Evolutionary conservation across 768 basidiomycete species (phyloP).

Genomic region (Leccinum ochraceum): DNA sequence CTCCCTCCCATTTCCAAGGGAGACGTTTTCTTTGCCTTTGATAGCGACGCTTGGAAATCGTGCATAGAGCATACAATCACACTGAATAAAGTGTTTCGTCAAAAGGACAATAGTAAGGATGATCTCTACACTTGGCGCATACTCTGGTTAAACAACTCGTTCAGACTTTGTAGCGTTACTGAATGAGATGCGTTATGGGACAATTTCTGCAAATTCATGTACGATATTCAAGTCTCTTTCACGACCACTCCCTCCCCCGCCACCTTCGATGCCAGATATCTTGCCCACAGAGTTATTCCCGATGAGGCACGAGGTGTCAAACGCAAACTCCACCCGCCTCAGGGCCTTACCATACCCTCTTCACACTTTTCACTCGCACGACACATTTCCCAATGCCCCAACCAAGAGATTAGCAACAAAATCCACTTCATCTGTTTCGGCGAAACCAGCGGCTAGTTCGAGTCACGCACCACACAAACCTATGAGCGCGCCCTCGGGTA

Average conservation of each 20-base stretch:
- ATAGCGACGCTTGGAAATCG: slow-evolving; percentile 45
- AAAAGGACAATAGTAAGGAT: slow-evolving; percentile 64
- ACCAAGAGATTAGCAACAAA: slow-evolving; percentile 4
- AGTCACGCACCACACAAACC: slow-evolving; percentile 35
- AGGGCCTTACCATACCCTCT: slow-evolving; percentile 43
- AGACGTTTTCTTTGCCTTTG: slow-evolving; percentile 62
- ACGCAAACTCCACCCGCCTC: slow-evolving; percentile 59
- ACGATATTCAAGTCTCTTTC: slow-evolving; percentile 49
- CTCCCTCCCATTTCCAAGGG: slow-evolving; percentile 52
- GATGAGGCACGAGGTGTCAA: slow-evolving; percentile 66
- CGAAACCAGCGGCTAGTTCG: neutral
- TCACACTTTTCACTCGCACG: slow-evolving; percentile 49
- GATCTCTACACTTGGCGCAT: neutral
- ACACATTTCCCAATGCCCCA: slow-evolving; percentile 38
- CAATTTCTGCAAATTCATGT: slow-evolving; percentile 47
- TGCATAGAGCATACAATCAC: slow-evolving; percentile 61
- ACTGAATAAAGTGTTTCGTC: slow-evolving; percentile 72
- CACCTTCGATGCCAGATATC: slow-evolving; percentile 32
- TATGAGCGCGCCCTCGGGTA: slow-evolving; percentile 4
- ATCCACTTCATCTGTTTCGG: neutral
- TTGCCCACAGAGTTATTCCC: slow-evolving; percentile 62
- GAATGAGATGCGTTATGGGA: slow-evolving; percentile 74
- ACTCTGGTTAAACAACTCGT: neutral
- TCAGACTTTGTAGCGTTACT: slow-evolving; percentile 69
- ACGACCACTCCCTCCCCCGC: slow-evolving; percentile 26